Conservation (phyloP, 805 yeast genomes). For the Candida pini region DNA sequence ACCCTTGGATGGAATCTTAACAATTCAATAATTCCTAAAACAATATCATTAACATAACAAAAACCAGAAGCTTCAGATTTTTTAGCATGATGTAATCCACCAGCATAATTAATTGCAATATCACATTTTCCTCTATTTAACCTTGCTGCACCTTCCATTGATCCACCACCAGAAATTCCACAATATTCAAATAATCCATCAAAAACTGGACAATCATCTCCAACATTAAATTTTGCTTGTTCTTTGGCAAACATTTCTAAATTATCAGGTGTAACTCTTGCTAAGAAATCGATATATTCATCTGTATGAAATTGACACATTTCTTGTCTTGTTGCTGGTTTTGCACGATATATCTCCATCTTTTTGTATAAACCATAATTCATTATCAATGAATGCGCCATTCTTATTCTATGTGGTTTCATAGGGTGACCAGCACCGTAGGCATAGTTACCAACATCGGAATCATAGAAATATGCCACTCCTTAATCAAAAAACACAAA, state of each 20-base stretch:
- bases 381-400: constrained; percentile 97
- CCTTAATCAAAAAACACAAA: constrained; percentile 27
- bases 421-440: constrained; percentile 98
- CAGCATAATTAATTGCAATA: constrained; percentile 89
- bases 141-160: constrained; percentile 85
- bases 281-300: constrained; percentile 89
- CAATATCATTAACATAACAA: constrained; percentile 88
- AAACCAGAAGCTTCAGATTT: constrained; percentile 87
- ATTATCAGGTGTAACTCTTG: constrained; percentile 89
- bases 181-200: constrained; percentile 75
- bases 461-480: constrained; percentile 77
- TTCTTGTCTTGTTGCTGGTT: constrained; percentile 96
- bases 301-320: constrained; percentile 98
- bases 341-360: constrained; percentile 96
- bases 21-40: constrained; percentile 72
- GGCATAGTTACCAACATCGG: constrained; percentile 96
- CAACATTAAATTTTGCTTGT: constrained; percentile 88
- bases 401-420: constrained; percentile 98
- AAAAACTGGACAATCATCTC: constrained; percentile 88
- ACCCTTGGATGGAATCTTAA: constrained; percentile 82
- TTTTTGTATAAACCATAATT: constrained; percentile 93
- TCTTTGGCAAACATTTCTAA: constrained; percentile 82
- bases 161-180: constrained; percentile 81
- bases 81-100: constrained; percentile 91
- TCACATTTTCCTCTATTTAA: constrained; percentile 79